These are phyloP conservation scores for Fraxinus baroniana DNA, from an alignment of 305 asterid genomes.

Conservation along the genomic window DNA sequence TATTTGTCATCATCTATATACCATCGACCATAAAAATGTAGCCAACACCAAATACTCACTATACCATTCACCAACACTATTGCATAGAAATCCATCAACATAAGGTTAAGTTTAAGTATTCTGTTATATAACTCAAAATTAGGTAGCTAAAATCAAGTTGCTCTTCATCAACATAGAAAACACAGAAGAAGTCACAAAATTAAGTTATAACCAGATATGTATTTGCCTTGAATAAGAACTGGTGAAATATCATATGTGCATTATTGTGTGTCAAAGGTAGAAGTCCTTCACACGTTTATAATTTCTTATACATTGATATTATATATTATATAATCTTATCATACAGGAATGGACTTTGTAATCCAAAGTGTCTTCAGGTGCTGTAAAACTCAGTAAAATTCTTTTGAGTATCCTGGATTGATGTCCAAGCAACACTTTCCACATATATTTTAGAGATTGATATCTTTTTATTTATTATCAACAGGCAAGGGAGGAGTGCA, in stretches of 20 bases:
- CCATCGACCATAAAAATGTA: neutral
- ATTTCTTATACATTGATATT: neutral
- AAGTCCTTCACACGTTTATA: neutral
- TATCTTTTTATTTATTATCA: constrained; percentile 16
- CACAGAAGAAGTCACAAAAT: neutral
- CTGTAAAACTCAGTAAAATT: neutral
- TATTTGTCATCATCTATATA: neutral
- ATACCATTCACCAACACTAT: neutral
- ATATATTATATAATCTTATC: neutral
- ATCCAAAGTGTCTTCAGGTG: neutral
- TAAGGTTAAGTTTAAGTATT: neutral
- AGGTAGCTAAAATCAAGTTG: neutral
- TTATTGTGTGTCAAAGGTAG: neutral
- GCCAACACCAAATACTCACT: neutral
- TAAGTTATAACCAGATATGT: neutral
- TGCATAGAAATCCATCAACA: neutral
- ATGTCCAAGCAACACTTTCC: neutral
- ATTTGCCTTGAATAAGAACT: neutral
- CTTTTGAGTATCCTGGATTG: neutral
- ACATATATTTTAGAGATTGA: constrained; percentile 9
- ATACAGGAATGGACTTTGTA: neutral
- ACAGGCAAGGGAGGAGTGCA: constrained; percentile 70
- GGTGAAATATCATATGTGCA: neutral
- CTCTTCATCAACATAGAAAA: neutral
- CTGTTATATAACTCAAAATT: neutral